A percentile compares a stretch with the other conserved stretches of the same genome.
These are phyloP conservation scores for Beta lomatogona DNA, from an alignment of 179 eudicot genomes.

Conservation along the genomic window DNA sequence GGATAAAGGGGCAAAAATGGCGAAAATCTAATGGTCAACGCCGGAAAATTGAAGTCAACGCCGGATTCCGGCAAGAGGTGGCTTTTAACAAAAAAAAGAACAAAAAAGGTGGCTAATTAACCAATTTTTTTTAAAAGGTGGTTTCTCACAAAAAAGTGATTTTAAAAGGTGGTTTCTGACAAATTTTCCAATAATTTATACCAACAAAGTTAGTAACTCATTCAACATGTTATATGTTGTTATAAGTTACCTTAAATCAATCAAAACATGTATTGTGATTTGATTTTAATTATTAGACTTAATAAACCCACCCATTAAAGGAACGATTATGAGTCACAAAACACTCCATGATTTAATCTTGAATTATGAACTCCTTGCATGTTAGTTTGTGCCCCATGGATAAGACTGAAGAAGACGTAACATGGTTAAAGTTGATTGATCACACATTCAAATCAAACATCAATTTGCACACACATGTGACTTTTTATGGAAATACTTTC, in stretches of 20 bases:
- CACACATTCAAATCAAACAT: background rate
- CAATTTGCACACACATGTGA: slow-evolving; percentile 9
- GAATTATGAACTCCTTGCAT: background rate
- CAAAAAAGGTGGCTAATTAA: no score
- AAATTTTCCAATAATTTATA: no score
- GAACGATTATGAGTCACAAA: background rate
- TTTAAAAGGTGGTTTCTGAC: no score
- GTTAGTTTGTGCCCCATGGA: slow-evolving; percentile 9
- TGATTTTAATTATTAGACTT: background rate
- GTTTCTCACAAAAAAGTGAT: no score
- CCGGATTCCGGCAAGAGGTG: no score
- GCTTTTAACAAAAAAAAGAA: no score
- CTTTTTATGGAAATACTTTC: background rate
- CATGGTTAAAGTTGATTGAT: background rate
- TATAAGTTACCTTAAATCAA: background rate
- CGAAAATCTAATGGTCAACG: no score
- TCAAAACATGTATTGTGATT: background rate
- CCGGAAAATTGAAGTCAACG: no score
- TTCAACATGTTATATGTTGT: no score
- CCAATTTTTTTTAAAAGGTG: no score
- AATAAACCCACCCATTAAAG: background rate
- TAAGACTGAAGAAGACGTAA: slow-evolving; percentile 6
- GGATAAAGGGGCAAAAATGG: no score
- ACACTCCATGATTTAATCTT: background rate
- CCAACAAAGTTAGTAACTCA: no score